Evolutionary conservation across 106 monocot genomes (phyloP).

Genomic region (Xerophyta viscosa): DNA sequence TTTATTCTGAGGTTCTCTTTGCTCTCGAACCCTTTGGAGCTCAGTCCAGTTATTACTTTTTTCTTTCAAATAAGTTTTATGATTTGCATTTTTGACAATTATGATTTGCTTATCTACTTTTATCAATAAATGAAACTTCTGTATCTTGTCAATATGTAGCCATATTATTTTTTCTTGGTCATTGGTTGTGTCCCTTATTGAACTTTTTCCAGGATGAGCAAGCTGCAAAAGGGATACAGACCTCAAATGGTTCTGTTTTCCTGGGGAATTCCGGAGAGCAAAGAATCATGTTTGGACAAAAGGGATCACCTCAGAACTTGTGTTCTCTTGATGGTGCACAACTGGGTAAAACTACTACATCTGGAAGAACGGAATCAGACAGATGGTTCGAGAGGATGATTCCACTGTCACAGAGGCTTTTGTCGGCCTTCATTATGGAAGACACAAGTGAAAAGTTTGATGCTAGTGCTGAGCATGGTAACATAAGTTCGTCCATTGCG

Average conservation of each 20-base stretch:
- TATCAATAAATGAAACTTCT: too few relatives aligned
- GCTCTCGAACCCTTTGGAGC: too few relatives aligned
- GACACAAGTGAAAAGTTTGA: slow-evolving; percentile 36
- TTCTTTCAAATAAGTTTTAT: too few relatives aligned
- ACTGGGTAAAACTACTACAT: slow-evolving; percentile 2
- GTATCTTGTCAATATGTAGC: too few relatives aligned
- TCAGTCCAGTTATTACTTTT: too few relatives aligned
- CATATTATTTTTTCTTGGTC: too few relatives aligned
- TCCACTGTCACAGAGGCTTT: slow-evolving; percentile 78
- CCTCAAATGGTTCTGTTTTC: too few relatives aligned
- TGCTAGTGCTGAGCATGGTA: slow-evolving; percentile 16
- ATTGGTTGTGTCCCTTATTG: too few relatives aligned
- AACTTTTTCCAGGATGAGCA: slow-evolving; percentile 29
- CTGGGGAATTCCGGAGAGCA: slow-evolving; percentile 10
- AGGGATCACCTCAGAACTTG: slow-evolving; percentile 5
- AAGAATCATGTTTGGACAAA: slow-evolving; percentile 6
- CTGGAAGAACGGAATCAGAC: slow-evolving; percentile 31
- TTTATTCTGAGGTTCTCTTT: background rate
- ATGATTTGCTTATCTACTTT: too few relatives aligned
- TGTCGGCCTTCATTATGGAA: slow-evolving; percentile 77
- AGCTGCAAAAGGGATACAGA: slow-evolving; percentile 3
- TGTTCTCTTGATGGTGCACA: slow-evolving; percentile 13
- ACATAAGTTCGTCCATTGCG: slow-evolving; percentile 20
- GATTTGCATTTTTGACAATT: too few relatives aligned
- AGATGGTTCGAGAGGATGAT: slow-evolving; percentile 49